Evolutionary conservation across 176 grass and related monocot genomes (phyloP).

Genomic region (Phyllostachys edulis): DNA sequence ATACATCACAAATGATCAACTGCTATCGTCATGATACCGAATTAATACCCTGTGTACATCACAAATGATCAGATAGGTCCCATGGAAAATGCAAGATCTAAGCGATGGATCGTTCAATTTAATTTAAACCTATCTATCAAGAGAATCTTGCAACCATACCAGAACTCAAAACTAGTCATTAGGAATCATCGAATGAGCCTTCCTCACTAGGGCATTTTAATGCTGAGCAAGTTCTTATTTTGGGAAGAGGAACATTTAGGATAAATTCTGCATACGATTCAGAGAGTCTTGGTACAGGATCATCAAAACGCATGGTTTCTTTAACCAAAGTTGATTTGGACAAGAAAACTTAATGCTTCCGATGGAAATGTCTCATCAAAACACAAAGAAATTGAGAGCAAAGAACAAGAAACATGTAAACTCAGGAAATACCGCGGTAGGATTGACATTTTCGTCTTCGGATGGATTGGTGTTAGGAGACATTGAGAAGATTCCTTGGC

Average conservation of each 20-base stretch:
- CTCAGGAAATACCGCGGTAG: slow-evolving; percentile 45
- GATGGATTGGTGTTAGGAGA: slow-evolving; percentile 39
- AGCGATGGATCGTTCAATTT: background rate
- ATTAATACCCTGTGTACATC: background rate
- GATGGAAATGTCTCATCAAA: background rate
- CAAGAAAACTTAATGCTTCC: slow-evolving; percentile 10
- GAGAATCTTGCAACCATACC: background rate
- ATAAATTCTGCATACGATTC: background rate
- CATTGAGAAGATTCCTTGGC: slow-evolving; percentile 51
- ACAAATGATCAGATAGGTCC: background rate
- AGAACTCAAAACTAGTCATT: background rate
- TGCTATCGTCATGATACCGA: background rate
- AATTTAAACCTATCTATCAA: background rate
- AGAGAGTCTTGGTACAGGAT: background rate
- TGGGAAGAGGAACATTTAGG: background rate
- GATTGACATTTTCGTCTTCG: slow-evolving; percentile 57
- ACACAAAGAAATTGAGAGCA: background rate
- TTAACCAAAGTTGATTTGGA: background rate
- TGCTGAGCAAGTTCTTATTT: background rate
- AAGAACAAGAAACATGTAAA: slow-evolving; percentile 7
- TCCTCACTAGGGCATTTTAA: background rate
- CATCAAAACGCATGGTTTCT: background rate
- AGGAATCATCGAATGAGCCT: background rate
- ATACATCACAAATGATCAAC: slow-evolving; percentile 12
- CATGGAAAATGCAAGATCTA: slow-evolving; percentile 9